Conservation (phyloP, 306 rosid genomes). For the Glycine tomentella region DNA sequence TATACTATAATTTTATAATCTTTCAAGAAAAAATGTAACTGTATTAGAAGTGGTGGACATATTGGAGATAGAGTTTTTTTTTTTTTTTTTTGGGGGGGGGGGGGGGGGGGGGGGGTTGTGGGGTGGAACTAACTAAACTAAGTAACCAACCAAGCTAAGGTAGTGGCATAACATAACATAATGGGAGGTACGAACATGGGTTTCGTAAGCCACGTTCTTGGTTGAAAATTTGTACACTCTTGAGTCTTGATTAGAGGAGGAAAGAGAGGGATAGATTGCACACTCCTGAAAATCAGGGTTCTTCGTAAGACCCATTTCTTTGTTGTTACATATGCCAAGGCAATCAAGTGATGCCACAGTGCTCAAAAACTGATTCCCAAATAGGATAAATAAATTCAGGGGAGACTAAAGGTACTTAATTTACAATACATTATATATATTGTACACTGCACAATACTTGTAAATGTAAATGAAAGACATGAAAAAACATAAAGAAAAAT, state of each 20-base stretch:
- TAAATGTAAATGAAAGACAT: background rate
- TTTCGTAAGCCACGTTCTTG: conserved; percentile 35
- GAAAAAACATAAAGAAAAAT: background rate
- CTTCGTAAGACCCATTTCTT: conserved; percentile 10
- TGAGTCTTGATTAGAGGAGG: background rate
- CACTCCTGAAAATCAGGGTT: conserved; percentile 1
- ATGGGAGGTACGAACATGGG: conserved; percentile 35
- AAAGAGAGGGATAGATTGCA: background rate
- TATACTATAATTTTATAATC: background rate
- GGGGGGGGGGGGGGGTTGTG: too few species aligned
- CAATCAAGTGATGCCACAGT: background rate
- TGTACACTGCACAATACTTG: background rate
- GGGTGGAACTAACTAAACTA: conserved; percentile 7
- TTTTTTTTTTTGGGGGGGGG: too few species aligned
- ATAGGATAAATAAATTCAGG: too few species aligned
- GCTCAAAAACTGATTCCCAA: background rate
- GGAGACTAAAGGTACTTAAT: too few species aligned
- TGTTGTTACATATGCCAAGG: background rate
- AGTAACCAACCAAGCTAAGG: conserved; percentile 30
- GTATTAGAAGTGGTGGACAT: background rate
- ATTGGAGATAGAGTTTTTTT: too few species aligned
- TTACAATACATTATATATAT: background rate
- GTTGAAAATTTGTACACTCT: conserved; percentile 8
- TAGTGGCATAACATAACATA: conserved; percentile 2
- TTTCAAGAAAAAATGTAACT: conserved; percentile 1